Conservation (phyloP, 495 filamentous ascomycete genomes). For the Aspergillus ostianus region DNA sequence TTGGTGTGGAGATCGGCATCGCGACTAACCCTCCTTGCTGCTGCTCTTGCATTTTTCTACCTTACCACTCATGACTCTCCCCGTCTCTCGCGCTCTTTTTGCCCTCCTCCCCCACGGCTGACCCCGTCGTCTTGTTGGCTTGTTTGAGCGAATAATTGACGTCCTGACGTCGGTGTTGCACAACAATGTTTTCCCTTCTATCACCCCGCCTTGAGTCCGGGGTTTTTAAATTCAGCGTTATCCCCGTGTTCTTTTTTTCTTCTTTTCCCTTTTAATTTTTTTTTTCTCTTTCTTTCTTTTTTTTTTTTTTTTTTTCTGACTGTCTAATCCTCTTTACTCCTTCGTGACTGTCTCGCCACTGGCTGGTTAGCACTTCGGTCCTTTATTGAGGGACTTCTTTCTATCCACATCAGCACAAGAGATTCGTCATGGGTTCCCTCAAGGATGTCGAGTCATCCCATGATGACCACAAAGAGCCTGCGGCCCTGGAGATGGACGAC, state of each 20-base stretch:
- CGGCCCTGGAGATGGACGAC: conserved; percentile 29
- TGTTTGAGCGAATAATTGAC: background rate
- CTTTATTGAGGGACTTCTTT: background rate
- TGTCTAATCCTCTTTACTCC: conserved; percentile 4
- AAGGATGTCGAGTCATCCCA: conserved; percentile 32
- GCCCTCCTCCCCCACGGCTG: background rate
- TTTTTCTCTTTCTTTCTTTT: conserved; percentile 7
- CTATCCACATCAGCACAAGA: conserved; percentile 1
- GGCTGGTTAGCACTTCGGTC: background rate
- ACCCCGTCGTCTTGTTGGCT: background rate
- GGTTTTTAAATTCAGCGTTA: background rate
- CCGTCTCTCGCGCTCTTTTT: too few species aligned
- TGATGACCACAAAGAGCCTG: conserved; percentile 28
- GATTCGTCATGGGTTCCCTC: conserved; percentile 27
- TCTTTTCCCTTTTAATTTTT: conserved; percentile 5
- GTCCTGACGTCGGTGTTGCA: background rate
- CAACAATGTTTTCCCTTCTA: background rate
- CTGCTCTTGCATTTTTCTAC: background rate
- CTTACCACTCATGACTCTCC: background rate
- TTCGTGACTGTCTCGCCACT: background rate
- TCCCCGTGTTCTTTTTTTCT: conserved; percentile 1
- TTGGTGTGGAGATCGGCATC: background rate
- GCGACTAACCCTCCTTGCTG: background rate
- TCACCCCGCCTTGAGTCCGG: background rate
- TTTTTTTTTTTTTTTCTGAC: conserved; percentile 3